Evolutionary conservation across 768 basidiomycete species (phyloP).

Genomic region (Rhodotorula paludigena): DNA sequence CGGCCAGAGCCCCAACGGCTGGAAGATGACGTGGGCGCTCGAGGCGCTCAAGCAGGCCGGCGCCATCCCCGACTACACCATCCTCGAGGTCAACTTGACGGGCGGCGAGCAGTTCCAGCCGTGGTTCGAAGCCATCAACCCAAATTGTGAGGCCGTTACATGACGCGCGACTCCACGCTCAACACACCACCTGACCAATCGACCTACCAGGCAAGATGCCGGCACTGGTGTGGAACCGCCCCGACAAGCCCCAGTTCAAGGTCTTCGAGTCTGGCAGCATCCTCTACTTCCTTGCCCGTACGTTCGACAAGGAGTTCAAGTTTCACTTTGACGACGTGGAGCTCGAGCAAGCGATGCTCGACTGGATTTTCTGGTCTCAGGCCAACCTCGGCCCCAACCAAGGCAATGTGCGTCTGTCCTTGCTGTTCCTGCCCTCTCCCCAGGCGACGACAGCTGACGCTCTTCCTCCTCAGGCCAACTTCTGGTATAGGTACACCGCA

Average conservation of each 20-base stretch:
- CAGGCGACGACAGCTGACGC: too few species aligned
- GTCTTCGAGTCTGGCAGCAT: conserved; percentile 20
- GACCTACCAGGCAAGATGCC: conserved; percentile 25
- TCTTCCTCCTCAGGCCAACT: neutral
- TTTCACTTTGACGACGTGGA: conserved; percentile 25
- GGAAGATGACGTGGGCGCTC: conserved; percentile 18
- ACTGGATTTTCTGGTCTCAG: conserved; percentile 19
- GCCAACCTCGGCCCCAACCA: conserved; percentile 16
- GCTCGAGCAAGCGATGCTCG: conserved; percentile 12
- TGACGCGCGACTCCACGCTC: too few species aligned
- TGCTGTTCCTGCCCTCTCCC: too few species aligned
- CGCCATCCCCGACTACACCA: conserved; percentile 19
- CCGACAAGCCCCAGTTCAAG: neutral
- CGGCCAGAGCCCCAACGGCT: conserved; percentile 23
- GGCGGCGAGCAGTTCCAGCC: conserved; percentile 21
- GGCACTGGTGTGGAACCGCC: conserved; percentile 23
- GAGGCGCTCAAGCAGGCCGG: conserved; percentile 30
- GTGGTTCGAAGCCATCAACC: conserved; percentile 27
- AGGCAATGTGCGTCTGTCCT: neutral
- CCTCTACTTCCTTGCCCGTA: conserved; percentile 22
- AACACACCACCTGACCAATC: too few species aligned
- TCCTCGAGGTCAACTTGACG: conserved; percentile 6
- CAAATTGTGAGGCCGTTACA: conserved; percentile 25
- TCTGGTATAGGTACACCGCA: neutral
- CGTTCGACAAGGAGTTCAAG: conserved; percentile 9